Conservation (phyloP, 73 alveolate species). For the Paramecium sexaurelia region DNA sequence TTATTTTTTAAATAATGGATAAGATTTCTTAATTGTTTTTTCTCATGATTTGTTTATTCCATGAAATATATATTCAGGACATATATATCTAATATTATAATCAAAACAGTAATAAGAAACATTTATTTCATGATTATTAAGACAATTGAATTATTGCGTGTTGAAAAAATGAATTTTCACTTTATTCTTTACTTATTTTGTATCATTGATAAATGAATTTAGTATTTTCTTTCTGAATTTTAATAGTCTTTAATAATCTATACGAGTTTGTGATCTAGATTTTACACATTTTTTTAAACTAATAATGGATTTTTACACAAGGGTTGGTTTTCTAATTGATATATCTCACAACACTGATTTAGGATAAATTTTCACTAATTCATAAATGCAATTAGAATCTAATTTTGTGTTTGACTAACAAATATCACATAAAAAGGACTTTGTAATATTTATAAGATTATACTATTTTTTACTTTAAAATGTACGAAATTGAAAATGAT, state of each 20-base stretch:
- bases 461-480: constrained; percentile 44
- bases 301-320: neutral
- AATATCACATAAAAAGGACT: neutral
- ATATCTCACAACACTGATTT: neutral
- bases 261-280: neutral
- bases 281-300: neutral
- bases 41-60: constrained; percentile 66
- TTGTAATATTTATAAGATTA: neutral
- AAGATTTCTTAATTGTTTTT: constrained; percentile 64
- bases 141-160: constrained; percentile 11
- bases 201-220: neutral
- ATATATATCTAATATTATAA: constrained; percentile 52
- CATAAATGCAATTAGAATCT: constrained; percentile 53
- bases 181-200: constrained; percentile 12
- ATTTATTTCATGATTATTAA: constrained; percentile 59
- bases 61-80: constrained; percentile 69
- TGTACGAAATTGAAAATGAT: constrained; percentile 14
- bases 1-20: constrained; percentile 55
- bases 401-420: constrained; percentile 35
- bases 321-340: neutral
- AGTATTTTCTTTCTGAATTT: neutral
- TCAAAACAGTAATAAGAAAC: constrained; percentile 62
- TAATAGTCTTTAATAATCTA: neutral
- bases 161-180: constrained; percentile 39
- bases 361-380: constrained; percentile 31